Conservation (phyloP, 345 rosid genomes). For the Arabidopsis suecica region DNA sequence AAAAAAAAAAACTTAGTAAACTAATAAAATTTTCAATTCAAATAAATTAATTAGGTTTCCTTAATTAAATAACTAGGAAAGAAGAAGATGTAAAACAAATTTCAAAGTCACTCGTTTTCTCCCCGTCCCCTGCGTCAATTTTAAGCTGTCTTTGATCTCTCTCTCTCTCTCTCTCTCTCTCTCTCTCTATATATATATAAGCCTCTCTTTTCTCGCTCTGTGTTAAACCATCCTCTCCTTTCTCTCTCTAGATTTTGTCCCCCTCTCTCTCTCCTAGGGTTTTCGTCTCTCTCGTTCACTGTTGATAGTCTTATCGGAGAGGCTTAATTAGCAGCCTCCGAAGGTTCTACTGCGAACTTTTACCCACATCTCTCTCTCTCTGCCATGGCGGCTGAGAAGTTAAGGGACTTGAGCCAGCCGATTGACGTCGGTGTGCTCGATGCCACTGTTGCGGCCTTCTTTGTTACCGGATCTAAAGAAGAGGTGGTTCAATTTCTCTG, state of each 20-base stretch:
- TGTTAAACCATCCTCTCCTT: constrained; percentile 3
- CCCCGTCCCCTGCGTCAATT: constrained; percentile 71
- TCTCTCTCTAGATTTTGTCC: constrained; percentile 48
- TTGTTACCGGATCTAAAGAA: constrained; percentile 99
- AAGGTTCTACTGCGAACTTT: constrained; percentile 17
- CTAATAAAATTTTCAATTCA: neutral
- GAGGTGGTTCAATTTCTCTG: constrained; percentile 66
- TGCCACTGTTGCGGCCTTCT: constrained; percentile 98
- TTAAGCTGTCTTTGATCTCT: constrained; percentile 68
- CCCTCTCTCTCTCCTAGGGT: constrained; percentile 61
- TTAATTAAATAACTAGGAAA: constrained; percentile 10
- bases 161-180: constrained; percentile 22
- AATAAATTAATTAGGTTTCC: neutral
- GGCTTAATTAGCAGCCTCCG: constrained; percentile 19
- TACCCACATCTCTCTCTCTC: constrained; percentile 28
- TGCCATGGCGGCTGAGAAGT: constrained; percentile 96
- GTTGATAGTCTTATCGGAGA: constrained; percentile 44
- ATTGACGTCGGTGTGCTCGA: constrained; percentile 92
- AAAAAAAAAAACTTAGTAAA: neutral
- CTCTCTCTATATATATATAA: neutral
- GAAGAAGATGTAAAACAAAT: constrained; percentile 32
- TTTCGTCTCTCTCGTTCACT: constrained; percentile 44
- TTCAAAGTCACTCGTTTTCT: constrained; percentile 44
- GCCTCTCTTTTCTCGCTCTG: constrained; percentile 32
- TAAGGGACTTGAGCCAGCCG: constrained; percentile 92